These are phyloP conservation scores for Lipomyces mesembrius DNA, from an alignment of 805 yeast species.

Conservation along the genomic window DNA sequence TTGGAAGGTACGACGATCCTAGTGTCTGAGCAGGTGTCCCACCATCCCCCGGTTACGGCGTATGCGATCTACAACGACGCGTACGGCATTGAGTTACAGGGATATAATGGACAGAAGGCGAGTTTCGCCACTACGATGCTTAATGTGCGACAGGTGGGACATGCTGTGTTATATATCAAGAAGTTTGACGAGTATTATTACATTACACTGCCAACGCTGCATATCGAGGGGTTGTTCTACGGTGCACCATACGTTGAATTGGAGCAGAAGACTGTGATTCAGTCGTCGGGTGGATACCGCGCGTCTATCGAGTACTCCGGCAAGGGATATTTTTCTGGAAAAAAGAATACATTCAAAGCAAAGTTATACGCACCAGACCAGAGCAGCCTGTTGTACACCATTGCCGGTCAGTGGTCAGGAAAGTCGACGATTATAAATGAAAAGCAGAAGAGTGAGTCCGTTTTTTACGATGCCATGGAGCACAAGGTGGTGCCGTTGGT, in stretches of 20 bases:
- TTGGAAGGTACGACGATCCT: conserved; percentile 75
- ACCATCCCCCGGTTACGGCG: conserved; percentile 98
- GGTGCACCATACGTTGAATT: conserved; percentile 95
- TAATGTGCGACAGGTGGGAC: conserved; percentile 90
- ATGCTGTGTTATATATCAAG: conserved; percentile 63
- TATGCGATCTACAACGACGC: conserved; percentile 78
- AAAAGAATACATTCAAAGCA: conserved; percentile 90
- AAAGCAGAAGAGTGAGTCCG: conserved; percentile 47
- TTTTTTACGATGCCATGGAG: conserved; percentile 45
- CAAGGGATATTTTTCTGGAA: conserved; percentile 93
- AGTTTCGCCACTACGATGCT: conserved; percentile 73
- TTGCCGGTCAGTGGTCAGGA: conserved; percentile 93
- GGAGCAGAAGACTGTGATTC: conserved; percentile 85
- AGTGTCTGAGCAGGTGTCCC: conserved; percentile 91
- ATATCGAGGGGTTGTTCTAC: conserved; percentile 87
- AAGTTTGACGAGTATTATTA: conserved; percentile 71
- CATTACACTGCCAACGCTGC: conserved; percentile 90
- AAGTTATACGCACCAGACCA: conserved; percentile 61
- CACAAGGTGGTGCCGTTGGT: conserved; percentile 58
- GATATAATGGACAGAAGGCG: conserved; percentile 88
- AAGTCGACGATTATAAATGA: conserved; percentile 68
- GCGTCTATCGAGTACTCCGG: conserved; percentile 82
- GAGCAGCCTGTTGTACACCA: conserved; percentile 67
- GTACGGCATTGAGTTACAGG: conserved; percentile 72
- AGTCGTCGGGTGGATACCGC: conserved; percentile 75